phyloP scores from a whole-genome alignment of 768 basidiomycete species.

The Naematelia aurantialba region DNA sequence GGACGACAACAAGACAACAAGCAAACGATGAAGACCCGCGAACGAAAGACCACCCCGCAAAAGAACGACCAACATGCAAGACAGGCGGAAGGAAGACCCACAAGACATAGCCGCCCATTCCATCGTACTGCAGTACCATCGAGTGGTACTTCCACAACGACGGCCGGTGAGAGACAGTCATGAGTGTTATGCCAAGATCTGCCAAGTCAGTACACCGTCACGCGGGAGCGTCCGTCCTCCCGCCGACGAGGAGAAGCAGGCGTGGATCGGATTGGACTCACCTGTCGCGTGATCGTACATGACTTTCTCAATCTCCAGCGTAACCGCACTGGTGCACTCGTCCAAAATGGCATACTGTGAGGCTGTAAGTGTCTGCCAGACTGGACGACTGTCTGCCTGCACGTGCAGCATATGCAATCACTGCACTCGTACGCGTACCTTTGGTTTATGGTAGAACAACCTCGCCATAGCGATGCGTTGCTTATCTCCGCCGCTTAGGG shows the following conservation, averaged over 20 bases:
- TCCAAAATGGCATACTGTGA: constrained; percentile 88
- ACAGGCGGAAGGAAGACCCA: constrained; percentile 53
- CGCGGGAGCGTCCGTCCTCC: no score
- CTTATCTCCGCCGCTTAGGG: constrained; percentile 90
- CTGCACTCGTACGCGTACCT: constrained; percentile 56
- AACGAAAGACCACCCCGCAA: no score
- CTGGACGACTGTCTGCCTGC: no score
- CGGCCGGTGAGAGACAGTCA: constrained; percentile 93
- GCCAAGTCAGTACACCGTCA: constrained; percentile 13
- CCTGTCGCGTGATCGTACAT: constrained; percentile 90
- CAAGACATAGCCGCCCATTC: constrained; percentile 94
- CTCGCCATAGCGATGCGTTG: constrained; percentile 96
- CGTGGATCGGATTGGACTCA: no score
- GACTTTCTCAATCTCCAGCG: constrained; percentile 81
- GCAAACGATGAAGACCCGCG: no score
- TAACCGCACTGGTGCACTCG: constrained; percentile 92
- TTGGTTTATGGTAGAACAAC: constrained; percentile 90
- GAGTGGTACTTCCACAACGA: constrained; percentile 78
- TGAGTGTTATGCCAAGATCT: constrained; percentile 77
- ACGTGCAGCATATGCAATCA: constrained; percentile 4
- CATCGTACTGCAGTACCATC: constrained; percentile 85
- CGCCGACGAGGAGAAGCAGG: no score
- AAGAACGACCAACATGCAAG: not conserved
- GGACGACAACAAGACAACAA: no score
- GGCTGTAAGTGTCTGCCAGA: no score